Conservation (phyloP, 225 moss, liverwort and hornwort genomes). For the Marchantia polymorpha region DNA sequence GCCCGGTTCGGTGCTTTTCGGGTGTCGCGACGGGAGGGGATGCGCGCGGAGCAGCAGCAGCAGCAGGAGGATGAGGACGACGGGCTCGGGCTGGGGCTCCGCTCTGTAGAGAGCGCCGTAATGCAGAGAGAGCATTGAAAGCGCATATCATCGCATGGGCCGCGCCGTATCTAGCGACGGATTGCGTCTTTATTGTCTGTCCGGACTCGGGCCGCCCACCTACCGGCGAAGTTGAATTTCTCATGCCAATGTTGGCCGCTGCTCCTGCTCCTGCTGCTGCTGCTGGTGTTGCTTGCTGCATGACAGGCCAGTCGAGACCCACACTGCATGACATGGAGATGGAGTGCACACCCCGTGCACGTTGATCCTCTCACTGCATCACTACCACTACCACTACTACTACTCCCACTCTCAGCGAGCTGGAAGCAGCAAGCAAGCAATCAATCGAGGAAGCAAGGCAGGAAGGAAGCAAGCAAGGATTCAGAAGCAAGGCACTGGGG, state of each 20-base stretch:
- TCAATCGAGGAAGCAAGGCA: neutral
- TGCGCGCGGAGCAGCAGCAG: neutral
- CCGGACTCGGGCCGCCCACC: conserved; percentile 17
- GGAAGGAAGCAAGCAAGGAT: neutral
- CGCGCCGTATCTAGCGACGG: conserved; percentile 25
- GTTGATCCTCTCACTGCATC: neutral
- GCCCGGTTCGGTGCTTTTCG: neutral
- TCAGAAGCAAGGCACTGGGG: neutral
- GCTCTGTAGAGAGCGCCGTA: conserved; percentile 10
- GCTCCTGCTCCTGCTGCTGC: too few species aligned
- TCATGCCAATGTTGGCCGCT: neutral
- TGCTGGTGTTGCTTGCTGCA: neutral
- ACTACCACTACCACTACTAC: too few species aligned
- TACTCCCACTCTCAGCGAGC: too few species aligned
- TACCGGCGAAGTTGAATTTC: conserved; percentile 4
- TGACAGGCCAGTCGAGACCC: conserved; percentile 14
- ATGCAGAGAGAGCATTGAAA: conserved; percentile 21
- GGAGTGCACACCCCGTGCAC: conserved; percentile 9
- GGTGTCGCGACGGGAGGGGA: too few species aligned
- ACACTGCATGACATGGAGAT: neutral
- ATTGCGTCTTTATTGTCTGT: conserved; percentile 25
- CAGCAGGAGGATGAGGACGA: too few species aligned
- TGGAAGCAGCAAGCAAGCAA: too few species aligned
- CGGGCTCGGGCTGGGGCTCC: too few species aligned
- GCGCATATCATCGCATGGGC: conserved; percentile 20